These are phyloP conservation scores for Suillus sp. DNA, from an alignment of 768 basidiomycete species.

Conservation along the genomic window DNA sequence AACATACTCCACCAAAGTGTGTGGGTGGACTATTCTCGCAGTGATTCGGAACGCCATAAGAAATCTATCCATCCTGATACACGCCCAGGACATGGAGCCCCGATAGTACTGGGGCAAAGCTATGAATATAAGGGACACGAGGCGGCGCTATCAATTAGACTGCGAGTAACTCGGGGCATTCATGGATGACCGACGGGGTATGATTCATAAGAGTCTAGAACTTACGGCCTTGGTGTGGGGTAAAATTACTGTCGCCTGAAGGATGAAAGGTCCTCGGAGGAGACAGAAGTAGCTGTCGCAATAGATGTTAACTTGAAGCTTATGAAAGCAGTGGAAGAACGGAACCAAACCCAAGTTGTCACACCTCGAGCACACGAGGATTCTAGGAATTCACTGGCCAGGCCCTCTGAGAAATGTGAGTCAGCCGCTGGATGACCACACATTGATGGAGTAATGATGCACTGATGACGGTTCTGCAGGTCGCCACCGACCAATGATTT, in stretches of 20 bases:
- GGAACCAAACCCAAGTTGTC: not conserved
- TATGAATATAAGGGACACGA: constrained; percentile 4
- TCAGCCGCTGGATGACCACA: not conserved
- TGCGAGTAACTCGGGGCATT: not conserved
- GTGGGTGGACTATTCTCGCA: not conserved
- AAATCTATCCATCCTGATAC: not conserved
- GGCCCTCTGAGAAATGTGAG: not conserved
- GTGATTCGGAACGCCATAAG: not conserved
- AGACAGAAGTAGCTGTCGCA: too few relatives aligned
- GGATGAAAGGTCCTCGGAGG: not conserved
- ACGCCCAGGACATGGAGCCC: not conserved
- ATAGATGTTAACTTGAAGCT: not conserved
- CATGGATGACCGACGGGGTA: not conserved
- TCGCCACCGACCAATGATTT: not conserved
- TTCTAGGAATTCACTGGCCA: not conserved
- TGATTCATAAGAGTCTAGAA: constrained; percentile 2
- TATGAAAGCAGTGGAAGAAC: not conserved
- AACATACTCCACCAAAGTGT: not conserved
- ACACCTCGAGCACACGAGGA: not conserved
- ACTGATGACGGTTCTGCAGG: not conserved
- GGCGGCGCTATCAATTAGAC: not conserved
- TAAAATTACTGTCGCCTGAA: not conserved
- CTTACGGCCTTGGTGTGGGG: constrained; percentile 6
- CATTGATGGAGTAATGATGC: not conserved
- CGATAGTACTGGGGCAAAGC: not conserved